Evolutionary conservation across 2,329 filamentous ascomycete genomes (phyloP), one percentile per base, ranked within the genome.

Genomic region (Lecanicillium sp.): DNA sequence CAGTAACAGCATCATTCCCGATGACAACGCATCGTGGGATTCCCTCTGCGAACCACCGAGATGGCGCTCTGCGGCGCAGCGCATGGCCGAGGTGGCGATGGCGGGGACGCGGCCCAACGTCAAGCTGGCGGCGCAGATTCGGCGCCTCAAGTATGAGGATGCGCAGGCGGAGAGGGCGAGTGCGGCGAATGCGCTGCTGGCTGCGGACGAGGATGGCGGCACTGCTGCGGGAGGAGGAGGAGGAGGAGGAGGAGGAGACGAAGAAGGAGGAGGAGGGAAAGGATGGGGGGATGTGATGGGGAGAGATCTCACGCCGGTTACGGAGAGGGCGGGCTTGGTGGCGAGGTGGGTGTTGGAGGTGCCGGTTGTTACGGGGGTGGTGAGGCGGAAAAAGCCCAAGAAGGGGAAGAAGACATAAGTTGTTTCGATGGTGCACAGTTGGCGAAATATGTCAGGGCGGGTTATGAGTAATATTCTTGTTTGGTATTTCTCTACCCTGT

Each of bases 21-120:
- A 69, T 92, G n/a, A n/a, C 8, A 56, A 60, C 3, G 61, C 71
- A 4, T 68, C 70, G 1, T 92, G 86, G 87, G 84, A 89, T 45
- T 65, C 64, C 2, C 71, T 50, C 14, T 40, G 38, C 19, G 13
- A 30, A n/a, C 22, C 35, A 3, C 20, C 14, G 11, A 10, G 27
- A n/a, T 59, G 59, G 44, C 51, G 39, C 30, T 29, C 36, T 15
- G 29, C 35, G 12, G 29, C 27, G 19, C 34, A 29, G 3, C 33
- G 19, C 27, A 42, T 32, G 31, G 33, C 25, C 13, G 33, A 18
- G 30, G 37, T 34, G 30, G 48, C 45, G 27, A 44, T 46, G 33
- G 52, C 44, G 27, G 33, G 17, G 30, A 36, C 15, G 32, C 37
- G 31, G 36, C 32, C 37, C 29, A 39, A 27, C 27, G 50, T 29